These are phyloP conservation scores for Clitopilus hobsonii DNA, from an alignment of 768 basidiomycete genomes.

Conservation along the genomic window DNA sequence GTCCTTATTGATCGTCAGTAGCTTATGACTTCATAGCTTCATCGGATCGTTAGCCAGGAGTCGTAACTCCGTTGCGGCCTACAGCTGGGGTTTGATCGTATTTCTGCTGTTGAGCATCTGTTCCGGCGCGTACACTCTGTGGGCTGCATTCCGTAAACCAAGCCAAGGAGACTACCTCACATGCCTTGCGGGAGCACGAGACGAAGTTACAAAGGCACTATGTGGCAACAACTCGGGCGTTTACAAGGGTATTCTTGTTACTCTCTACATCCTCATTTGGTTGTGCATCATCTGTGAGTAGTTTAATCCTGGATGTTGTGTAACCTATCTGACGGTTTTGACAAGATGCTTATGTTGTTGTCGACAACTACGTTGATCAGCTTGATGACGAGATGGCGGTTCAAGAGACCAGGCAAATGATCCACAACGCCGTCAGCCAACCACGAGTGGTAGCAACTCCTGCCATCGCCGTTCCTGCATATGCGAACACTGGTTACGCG, in stretches of 20 bases:
- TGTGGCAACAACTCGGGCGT: slow-evolving; percentile 39
- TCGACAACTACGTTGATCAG: slow-evolving; percentile 48
- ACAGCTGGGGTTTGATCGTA: slow-evolving; percentile 37
- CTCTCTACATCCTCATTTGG: slow-evolving; percentile 46
- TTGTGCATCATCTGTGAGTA: slow-evolving; percentile 50
- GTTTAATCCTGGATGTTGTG: not conserved
- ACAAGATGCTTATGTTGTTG: slow-evolving; percentile 47
- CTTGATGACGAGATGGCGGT: slow-evolving; percentile 43
- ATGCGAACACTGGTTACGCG: slow-evolving; percentile 8
- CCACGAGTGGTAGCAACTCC: slow-evolving; percentile 5
- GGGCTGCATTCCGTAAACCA: slow-evolving; percentile 41
- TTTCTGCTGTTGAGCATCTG: slow-evolving; percentile 43
- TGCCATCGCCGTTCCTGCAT: slow-evolving; percentile 2
- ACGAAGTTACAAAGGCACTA: slow-evolving; percentile 24
- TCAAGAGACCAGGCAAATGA: slow-evolving; percentile 18
- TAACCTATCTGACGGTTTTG: slow-evolving; percentile 2
- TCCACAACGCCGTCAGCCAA: slow-evolving; percentile 15
- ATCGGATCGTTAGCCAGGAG: slow-evolving; percentile 40
- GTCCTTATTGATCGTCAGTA: not conserved
- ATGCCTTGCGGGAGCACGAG: slow-evolving; percentile 30
- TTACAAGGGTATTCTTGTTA: slow-evolving; percentile 38
- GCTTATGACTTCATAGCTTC: slow-evolving; percentile 21
- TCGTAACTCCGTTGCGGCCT: slow-evolving; percentile 36
- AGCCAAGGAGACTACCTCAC: slow-evolving; percentile 27
- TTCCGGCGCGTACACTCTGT: slow-evolving; percentile 43